These are phyloP conservation scores for Brassica balearica DNA, from an alignment of 441 rosid genomes.

Conservation along the genomic window DNA sequence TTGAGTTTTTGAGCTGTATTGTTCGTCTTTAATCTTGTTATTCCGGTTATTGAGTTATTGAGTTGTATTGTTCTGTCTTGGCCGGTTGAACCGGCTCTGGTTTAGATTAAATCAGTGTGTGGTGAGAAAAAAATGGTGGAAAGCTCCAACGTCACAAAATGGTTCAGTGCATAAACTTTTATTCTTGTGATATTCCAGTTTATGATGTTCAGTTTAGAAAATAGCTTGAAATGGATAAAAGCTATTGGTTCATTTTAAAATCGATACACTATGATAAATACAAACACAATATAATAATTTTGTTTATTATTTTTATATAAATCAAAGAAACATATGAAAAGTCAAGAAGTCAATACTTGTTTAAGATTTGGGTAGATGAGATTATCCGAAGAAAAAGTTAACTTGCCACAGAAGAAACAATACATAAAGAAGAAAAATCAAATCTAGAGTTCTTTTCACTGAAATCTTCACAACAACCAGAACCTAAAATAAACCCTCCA, in stretches of 20 bases:
- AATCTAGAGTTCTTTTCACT: conserved; percentile 12
- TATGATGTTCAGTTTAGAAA: too few species aligned
- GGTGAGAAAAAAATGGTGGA: background rate
- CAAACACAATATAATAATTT: background rate
- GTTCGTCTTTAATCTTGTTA: background rate
- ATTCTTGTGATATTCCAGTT: too few species aligned
- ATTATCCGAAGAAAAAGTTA: conserved; percentile 28
- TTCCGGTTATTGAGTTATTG: background rate
- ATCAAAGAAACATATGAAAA: background rate
- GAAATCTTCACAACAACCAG: conserved; percentile 35
- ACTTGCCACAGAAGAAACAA: conserved; percentile 28
- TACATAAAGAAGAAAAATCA: background rate
- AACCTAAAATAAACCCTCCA: conserved; percentile 36
- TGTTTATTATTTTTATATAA: conserved; percentile 2
- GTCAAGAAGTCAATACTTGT: conserved; percentile 21
- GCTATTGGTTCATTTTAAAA: background rate
- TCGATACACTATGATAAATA: background rate
- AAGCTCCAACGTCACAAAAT: background rate
- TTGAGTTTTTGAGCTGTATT: background rate
- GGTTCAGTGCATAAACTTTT: background rate
- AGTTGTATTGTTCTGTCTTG: background rate
- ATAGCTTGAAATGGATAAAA: background rate
- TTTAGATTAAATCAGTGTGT: conserved; percentile 9
- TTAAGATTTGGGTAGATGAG: conserved; percentile 39
- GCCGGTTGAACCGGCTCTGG: background rate